Evolutionary conservation across 2,329 filamentous ascomycete species (phyloP).

Genomic region (Cyphellophora attinorum): DNA sequence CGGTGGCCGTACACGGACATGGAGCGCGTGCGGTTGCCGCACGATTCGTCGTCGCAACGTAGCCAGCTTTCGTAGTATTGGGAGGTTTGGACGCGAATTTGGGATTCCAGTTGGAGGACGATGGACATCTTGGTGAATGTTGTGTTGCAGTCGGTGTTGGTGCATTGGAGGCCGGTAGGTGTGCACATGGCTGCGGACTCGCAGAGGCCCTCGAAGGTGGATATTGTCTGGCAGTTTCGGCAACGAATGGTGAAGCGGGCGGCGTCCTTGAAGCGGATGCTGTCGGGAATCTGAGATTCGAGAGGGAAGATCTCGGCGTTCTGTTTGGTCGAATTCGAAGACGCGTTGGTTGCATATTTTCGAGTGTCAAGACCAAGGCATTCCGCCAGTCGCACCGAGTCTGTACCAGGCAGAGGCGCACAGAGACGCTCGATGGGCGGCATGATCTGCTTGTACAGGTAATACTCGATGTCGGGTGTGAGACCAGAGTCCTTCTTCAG

Average conservation of each 20-base stretch:
- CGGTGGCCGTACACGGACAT: constrained; percentile 87
- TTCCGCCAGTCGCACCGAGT: constrained; percentile 79
- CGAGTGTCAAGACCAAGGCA: constrained; percentile 84
- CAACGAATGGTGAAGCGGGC: constrained; percentile 69
- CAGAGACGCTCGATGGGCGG: constrained; percentile 96
- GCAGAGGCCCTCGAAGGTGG: constrained; percentile 67
- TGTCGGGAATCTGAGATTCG: constrained; percentile 88
- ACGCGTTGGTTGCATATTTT: constrained; percentile 68
- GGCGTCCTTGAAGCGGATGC: constrained; percentile 77
- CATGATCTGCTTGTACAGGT: constrained; percentile 96
- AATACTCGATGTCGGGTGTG: constrained; percentile 90
- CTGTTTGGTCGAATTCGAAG: constrained; percentile 41
- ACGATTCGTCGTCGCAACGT: constrained; percentile 79
- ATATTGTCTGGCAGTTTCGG: constrained; percentile 63
- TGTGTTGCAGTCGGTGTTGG: constrained; percentile 51
- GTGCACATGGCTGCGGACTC: constrained; percentile 52
- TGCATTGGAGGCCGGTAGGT: constrained; percentile 66
- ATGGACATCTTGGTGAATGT: constrained; percentile 62
- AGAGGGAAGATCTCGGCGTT: constrained; percentile 74
- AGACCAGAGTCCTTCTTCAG: constrained; percentile 66
- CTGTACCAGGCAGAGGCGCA: constrained; percentile 88
- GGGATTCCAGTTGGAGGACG: constrained; percentile 76
- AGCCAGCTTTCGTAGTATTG: constrained; percentile 91
- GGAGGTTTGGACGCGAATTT: constrained; percentile 67
- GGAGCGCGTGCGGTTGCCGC: constrained; percentile 76